Percentiles rank a stretch among this genome's conserved stretches.
These are phyloP conservation scores for Emergomyces pasteurianus DNA, from an alignment of 2,329 filamentous ascomycete genomes.

Conservation along the genomic window DNA sequence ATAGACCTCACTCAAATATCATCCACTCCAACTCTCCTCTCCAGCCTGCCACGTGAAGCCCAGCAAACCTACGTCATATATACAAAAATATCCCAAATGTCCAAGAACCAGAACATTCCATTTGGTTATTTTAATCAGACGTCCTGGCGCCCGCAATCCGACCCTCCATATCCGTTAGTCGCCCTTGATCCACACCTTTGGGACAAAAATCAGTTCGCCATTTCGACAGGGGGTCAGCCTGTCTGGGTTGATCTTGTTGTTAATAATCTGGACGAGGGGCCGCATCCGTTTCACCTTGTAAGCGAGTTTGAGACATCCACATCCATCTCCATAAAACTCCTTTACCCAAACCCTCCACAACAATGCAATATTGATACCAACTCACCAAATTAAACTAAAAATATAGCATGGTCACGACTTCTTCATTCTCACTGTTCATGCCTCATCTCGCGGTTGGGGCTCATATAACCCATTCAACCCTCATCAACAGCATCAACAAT, in stretches of 20 bases:
- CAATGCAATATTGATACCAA: neutral
- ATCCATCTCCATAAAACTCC: neutral
- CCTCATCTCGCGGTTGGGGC: constrained; percentile 24
- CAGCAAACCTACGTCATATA: constrained; percentile 36
- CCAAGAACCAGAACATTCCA: constrained; percentile 32
- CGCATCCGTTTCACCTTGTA: constrained; percentile 41
- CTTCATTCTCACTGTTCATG: constrained; percentile 20
- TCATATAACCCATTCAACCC: constrained; percentile 26
- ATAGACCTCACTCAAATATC: constrained; percentile 19
- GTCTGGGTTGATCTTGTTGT: constrained; percentile 38
- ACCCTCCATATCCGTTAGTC: constrained; percentile 23
- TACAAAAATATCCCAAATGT: constrained; percentile 34
- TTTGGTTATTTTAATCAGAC: constrained; percentile 39
- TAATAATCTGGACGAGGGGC: constrained; percentile 41
- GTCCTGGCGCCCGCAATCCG: constrained; percentile 30
- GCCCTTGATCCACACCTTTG: constrained; percentile 25
- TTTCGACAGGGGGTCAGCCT: constrained; percentile 18
- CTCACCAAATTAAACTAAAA: neutral
- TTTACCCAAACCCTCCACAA: neutral
- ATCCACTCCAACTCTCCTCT: constrained; percentile 18
- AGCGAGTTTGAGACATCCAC: constrained; percentile 2
- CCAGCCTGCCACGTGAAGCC: constrained; percentile 17
- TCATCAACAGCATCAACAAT: constrained; percentile 1
- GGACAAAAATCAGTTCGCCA: constrained; percentile 33
- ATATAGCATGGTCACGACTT: constrained; percentile 26